Evolutionary conservation across 2,329 filamentous ascomycete species (phyloP).

Genomic region (Ceratocystis diversiconidia): DNA sequence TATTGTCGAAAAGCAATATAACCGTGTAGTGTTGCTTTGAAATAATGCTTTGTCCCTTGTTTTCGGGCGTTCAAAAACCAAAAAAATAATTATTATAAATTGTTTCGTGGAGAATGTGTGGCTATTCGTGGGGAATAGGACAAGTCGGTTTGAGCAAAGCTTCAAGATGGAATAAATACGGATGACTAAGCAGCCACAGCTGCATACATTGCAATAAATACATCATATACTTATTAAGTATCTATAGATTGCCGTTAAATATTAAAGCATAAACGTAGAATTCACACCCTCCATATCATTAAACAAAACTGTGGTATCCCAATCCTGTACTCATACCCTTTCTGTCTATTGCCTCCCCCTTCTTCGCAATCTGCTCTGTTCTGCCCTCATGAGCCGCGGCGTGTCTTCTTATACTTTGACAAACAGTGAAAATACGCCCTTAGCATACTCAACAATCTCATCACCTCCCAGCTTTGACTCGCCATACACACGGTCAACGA

Average conservation of each 20-base stretch:
- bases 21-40: not conserved
- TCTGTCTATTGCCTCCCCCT: not conserved
- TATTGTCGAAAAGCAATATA: not conserved
- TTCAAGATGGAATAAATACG: not conserved
- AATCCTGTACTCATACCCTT: not conserved
- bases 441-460: conserved; percentile 93
- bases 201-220: not conserved
- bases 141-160: not conserved
- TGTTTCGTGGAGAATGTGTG: not conserved
- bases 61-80: no score
- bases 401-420: conserved; percentile 46
- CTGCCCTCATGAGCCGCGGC: not conserved
- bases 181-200: not conserved
- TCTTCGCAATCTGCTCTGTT: not conserved
- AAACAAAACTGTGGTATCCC: conserved; percentile 4
- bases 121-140: not conserved
- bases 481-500: conserved; percentile 89
- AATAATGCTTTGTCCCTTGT: no score
- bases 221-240: no score
- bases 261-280: not conserved
- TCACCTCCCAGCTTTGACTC: conserved; percentile 88
- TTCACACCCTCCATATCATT: not conserved
- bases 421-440: conserved; percentile 67
- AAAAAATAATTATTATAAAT: not conserved
- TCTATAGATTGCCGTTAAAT: not conserved